Conservation (phyloP, 768 basidiomycete genomes). For the Galerina sulciceps region DNA sequence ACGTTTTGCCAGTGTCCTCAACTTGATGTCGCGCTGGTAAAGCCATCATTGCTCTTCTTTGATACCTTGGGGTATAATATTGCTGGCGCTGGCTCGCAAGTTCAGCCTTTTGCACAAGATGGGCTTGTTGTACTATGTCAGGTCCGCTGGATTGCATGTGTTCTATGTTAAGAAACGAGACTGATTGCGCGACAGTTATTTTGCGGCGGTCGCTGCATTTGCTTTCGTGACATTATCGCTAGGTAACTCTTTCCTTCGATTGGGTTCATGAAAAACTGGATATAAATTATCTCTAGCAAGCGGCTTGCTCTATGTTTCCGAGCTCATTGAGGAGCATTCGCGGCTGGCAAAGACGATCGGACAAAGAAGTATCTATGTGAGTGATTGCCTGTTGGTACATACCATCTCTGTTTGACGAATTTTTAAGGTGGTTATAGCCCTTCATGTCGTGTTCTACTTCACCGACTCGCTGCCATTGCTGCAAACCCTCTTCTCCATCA, state of each 20-base stretch:
- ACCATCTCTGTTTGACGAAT: background rate
- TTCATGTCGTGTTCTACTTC: conserved; percentile 80
- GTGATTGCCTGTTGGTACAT: conserved; percentile 31
- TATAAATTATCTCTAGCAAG: conserved; percentile 60
- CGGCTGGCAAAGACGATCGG: conserved; percentile 81
- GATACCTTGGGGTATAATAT: background rate
- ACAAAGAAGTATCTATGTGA: conserved; percentile 85
- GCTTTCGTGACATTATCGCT: conserved; percentile 91
- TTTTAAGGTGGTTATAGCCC: conserved; percentile 69
- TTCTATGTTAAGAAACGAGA: conserved; percentile 1
- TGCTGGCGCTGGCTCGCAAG: conserved; percentile 10
- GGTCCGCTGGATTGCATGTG: conserved; percentile 39
- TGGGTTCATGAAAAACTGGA: background rate
- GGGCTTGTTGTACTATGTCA: conserved; percentile 64
- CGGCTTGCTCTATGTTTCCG: conserved; percentile 91
- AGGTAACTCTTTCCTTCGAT: conserved; percentile 51
- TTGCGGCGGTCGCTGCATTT: conserved; percentile 76
- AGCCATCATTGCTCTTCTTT: background rate
- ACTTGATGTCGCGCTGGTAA: background rate
- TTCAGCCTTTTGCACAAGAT: conserved; percentile 29
- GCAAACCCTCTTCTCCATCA: conserved; percentile 77
- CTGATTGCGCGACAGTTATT: conserved; percentile 56
- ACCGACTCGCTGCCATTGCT: conserved; percentile 81
- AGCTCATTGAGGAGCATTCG: conserved; percentile 94
- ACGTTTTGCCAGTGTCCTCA: background rate